phyloP scores from a whole-genome alignment of 257 asterid species.

The Solanum habrochaites region DNA sequence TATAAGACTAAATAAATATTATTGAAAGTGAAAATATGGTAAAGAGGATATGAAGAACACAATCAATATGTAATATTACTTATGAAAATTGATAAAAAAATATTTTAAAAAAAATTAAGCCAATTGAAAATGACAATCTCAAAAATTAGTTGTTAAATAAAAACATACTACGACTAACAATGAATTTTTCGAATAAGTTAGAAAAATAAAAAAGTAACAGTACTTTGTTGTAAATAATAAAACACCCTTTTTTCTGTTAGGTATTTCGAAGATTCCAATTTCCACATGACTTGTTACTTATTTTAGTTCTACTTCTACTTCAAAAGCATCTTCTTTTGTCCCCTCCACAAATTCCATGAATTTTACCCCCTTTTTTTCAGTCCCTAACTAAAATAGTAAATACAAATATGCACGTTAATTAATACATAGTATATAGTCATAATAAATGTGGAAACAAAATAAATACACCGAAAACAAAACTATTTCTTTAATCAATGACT shows the following conservation, averaged over 20 bases:
- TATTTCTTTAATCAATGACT: not conserved
- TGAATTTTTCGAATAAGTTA: not conserved
- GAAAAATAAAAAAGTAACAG: not conserved
- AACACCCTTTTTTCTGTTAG: not conserved
- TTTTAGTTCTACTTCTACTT: not conserved
- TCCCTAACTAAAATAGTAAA: not conserved
- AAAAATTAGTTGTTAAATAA: not conserved
- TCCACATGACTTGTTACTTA: not conserved
- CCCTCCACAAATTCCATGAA: not conserved
- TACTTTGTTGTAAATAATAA: not conserved
- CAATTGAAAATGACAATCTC: not conserved
- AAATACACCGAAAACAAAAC: not conserved
- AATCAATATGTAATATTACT: not conserved
- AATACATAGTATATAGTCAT: not conserved
- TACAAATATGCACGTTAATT: not conserved
- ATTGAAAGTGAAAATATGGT: not conserved
- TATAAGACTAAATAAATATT: not conserved
- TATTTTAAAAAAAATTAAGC: no score
- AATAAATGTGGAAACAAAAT: not conserved
- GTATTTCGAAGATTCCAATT: not conserved
- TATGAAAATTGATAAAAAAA: not conserved
- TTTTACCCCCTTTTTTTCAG: not conserved
- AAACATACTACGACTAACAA: not conserved
- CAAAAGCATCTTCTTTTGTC: not conserved
- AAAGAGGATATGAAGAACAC: no score